phyloP scores from a whole-genome alignment of 1,284 basidiomycete species.

The Cryptococcus sp. region DNA sequence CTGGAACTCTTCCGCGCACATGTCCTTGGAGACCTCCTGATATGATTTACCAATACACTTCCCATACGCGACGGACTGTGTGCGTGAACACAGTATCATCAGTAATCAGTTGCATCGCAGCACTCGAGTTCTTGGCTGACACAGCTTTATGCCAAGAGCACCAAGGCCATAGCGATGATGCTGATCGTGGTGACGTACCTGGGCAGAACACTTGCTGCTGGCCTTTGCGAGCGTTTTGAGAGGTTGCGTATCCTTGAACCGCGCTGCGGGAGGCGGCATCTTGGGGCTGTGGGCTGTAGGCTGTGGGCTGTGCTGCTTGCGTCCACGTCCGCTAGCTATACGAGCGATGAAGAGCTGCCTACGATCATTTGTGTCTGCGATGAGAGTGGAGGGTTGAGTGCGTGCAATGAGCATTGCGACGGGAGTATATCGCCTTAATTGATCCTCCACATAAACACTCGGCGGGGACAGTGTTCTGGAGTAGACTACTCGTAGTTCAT shows the following conservation, averaged over 20 bases:
- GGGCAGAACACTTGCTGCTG: constrained; percentile 43
- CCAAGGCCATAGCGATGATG: no score
- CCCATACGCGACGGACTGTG: constrained; percentile 54
- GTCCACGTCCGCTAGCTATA: no score
- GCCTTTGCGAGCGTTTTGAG: constrained; percentile 49
- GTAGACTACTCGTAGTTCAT: no score
- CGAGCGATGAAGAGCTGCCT: not conserved
- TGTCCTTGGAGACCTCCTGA: constrained; percentile 53
- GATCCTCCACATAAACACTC: no score
- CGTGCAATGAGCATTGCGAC: no score
- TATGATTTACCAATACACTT: constrained; percentile 54
- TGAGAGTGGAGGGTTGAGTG: no score
- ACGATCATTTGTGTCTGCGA: not conserved
- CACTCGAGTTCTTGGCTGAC: no score
- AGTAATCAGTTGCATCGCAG: no score
- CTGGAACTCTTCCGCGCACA: constrained; percentile 54
- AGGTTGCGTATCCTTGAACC: constrained; percentile 47
- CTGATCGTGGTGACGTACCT: constrained; percentile 27
- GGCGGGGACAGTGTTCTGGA: no score
- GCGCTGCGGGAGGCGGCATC: constrained; percentile 30
- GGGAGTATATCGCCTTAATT: no score
- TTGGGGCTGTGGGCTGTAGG: not conserved
- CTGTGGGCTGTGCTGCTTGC: not conserved
- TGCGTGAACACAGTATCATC: not conserved
- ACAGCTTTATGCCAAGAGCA: no score